Conservation (phyloP, 2,329 filamentous ascomycete species). For the Colletotrichum euphorbiae region DNA sequence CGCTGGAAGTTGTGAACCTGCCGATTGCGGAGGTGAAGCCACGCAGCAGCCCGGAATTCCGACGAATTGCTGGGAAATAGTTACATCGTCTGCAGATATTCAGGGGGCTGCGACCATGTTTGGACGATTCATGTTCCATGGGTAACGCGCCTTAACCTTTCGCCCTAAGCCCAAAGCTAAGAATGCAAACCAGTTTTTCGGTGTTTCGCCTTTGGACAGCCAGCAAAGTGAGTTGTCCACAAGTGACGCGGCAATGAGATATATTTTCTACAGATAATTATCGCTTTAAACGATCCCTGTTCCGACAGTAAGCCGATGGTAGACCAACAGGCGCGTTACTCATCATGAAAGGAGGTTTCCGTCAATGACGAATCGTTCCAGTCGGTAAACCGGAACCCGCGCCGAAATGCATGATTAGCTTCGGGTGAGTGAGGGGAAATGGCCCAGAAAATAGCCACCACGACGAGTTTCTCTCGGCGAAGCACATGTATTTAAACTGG, state of each 20-base stretch:
- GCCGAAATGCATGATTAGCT: slow-evolving; percentile 32
- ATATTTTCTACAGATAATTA: slow-evolving; percentile 13
- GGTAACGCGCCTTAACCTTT: not conserved
- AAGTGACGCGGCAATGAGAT: not conserved
- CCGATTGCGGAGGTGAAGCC: slow-evolving; percentile 22
- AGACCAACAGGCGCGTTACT: not conserved
- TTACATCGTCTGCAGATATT: not conserved
- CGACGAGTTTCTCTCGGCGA: slow-evolving; percentile 14
- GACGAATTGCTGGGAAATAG: slow-evolving; percentile 7
- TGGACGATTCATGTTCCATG: not conserved
- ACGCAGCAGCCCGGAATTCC: not conserved
- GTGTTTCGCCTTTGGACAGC: not conserved
- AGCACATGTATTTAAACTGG: slow-evolving; percentile 2
- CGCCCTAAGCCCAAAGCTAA: not conserved
- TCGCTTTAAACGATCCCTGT: not conserved
- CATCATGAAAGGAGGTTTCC: not conserved
- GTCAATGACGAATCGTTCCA: slow-evolving; percentile 11
- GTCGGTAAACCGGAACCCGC: slow-evolving; percentile 1
- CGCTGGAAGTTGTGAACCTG: not conserved
- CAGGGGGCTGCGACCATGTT: not conserved
- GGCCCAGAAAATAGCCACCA: slow-evolving; percentile 2
- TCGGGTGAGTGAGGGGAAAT: slow-evolving; percentile 32
- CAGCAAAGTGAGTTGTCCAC: not conserved
- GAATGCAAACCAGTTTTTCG: slow-evolving; percentile 1
- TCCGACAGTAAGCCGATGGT: not conserved